Percentiles rank a stretch among this genome's conserved stretches.
phyloP scores from a whole-genome alignment of 768 basidiomycete genomes.

The Gymnopilus dilepis region DNA sequence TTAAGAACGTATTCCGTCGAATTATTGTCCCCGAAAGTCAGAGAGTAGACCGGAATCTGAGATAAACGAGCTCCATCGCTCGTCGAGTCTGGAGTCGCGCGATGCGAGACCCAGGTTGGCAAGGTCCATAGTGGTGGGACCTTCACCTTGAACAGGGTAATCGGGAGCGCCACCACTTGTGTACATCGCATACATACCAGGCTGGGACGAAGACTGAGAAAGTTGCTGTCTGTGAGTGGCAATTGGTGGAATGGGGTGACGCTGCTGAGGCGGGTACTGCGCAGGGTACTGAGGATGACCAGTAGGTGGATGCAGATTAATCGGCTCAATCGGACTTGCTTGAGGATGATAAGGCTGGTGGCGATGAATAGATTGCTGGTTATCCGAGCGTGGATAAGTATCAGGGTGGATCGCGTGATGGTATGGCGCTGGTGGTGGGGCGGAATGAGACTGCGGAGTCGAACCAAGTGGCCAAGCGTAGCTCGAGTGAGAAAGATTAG shows the following conservation, averaged over 20 bases:
- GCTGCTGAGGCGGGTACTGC: slow-evolving; percentile 17
- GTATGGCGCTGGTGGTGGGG: not conserved
- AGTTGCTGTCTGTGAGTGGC: not conserved
- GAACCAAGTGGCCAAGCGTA: slow-evolving; percentile 6
- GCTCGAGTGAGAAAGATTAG: not conserved
- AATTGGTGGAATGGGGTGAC: not conserved
- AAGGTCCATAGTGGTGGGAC: slow-evolving; percentile 44
- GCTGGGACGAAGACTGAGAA: not conserved
- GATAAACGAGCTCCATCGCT: slow-evolving; percentile 71
- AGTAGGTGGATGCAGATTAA: slow-evolving; percentile 14
- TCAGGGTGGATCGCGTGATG: slow-evolving; percentile 5
- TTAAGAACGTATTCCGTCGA: not conserved
- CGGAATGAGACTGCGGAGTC: not conserved
- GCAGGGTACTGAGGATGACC: slow-evolving; percentile 15
- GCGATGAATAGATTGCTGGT: not conserved
- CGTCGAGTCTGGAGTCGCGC: slow-evolving; percentile 63
- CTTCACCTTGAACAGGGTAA: slow-evolving; percentile 18
- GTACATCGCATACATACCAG: not conserved
- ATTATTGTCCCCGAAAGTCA: slow-evolving; percentile 24
- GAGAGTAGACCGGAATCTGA: slow-evolving; percentile 63
- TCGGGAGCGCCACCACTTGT: not conserved
- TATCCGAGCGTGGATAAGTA: not conserved
- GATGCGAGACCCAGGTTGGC: slow-evolving; percentile 66
- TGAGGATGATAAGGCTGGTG: slow-evolving; percentile 21
- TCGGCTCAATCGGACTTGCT: slow-evolving; percentile 1